phyloP scores from a whole-genome alignment of 2,329 filamentous ascomycete genomes.

The Daldinia sp. region DNA sequence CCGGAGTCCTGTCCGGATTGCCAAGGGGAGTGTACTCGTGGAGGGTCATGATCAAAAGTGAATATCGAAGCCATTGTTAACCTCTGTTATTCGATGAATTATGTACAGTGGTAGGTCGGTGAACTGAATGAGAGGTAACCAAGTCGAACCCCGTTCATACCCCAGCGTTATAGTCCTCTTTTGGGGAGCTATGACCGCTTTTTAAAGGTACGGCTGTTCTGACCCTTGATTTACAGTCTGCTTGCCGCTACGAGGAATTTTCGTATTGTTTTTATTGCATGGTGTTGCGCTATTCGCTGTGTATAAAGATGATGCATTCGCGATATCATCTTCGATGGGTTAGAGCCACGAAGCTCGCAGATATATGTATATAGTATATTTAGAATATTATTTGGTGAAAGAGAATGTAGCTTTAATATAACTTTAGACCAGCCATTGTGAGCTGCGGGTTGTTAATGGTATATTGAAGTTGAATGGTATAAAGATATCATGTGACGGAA shows the following conservation, averaged over 20 bases:
- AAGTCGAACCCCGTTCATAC: conserved; percentile 15
- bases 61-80: conserved; percentile 88
- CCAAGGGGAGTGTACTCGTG: conserved; percentile 92
- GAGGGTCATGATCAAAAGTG: conserved; percentile 89
- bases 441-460: neutral
- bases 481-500: conserved; percentile 7
- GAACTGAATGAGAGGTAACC: neutral
- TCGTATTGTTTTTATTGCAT: conserved; percentile 43
- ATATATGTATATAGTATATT: conserved; percentile 16
- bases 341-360: conserved; percentile 31
- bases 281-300: conserved; percentile 40
- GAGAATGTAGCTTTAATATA: conserved; percentile 2
- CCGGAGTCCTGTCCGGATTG: conserved; percentile 63
- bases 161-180: neutral
- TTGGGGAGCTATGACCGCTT: neutral
- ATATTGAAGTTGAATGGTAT: neutral
- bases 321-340: conserved; percentile 52
- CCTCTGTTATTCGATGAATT: neutral
- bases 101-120: neutral
- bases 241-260: neutral
- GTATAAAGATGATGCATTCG: conserved; percentile 47
- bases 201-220: neutral
- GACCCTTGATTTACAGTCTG: conserved; percentile 27
- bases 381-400: neutral
- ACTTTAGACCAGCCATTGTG: conserved; percentile 20